Percentiles rank a stretch among this genome's conserved stretches.
These are phyloP conservation scores for Citrullus amarus DNA, from an alignment of 306 rosid genomes.

Conservation along the genomic window DNA sequence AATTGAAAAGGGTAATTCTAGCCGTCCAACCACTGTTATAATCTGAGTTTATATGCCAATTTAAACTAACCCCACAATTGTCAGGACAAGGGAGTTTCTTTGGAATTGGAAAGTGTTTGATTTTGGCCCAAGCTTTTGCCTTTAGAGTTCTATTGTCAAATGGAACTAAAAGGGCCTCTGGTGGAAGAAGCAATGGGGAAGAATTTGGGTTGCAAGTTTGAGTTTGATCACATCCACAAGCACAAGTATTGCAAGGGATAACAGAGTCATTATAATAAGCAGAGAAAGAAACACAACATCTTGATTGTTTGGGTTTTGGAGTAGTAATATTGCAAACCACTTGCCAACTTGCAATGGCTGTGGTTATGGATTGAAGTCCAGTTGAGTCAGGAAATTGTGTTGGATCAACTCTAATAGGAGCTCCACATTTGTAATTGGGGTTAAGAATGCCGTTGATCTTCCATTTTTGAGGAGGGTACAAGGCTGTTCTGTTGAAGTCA, in stretches of 20 bases:
- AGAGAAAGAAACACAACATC: conserved; percentile 75
- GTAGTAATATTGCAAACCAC: conserved; percentile 59
- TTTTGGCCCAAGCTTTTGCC: conserved; percentile 63
- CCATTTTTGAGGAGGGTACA: conserved; percentile 73
- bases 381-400: conserved; percentile 51
- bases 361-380: conserved; percentile 34
- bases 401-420: conserved; percentile 53
- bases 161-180: conserved; percentile 62
- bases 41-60: conserved; percentile 72
- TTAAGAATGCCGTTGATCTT: conserved; percentile 44
- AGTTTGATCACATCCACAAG: conserved; percentile 51
- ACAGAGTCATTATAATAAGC: conserved; percentile 61
- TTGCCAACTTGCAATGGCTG: conserved; percentile 72
- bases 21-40: conserved; percentile 66
- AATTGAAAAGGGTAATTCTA: conserved; percentile 69
- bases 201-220: conserved; percentile 29
- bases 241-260: conserved; percentile 77
- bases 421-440: conserved; percentile 49
- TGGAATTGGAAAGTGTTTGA: conserved; percentile 32
- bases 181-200: conserved; percentile 38
- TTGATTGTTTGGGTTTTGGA: conserved; percentile 30
- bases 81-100: conserved; percentile 53
- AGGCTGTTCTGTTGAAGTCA: conserved; percentile 45
- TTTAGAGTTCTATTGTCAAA: conserved; percentile 45
- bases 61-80: conserved; percentile 66